These are phyloP conservation scores for Colletotrichum phormii DNA, from an alignment of 2,329 filamentous ascomycete genomes.

Conservation along the genomic window DNA sequence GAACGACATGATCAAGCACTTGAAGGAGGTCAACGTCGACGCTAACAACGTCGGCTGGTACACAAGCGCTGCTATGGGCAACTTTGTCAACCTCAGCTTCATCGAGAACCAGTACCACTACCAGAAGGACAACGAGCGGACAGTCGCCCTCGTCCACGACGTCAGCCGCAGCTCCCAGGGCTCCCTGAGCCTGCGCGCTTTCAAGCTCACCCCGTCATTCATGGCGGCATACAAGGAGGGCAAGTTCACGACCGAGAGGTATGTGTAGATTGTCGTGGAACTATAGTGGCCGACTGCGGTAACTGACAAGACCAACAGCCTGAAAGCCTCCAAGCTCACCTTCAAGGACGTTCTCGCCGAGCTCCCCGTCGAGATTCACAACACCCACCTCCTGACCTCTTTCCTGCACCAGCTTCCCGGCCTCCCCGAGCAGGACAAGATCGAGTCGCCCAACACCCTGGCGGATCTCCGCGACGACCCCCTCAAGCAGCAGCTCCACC, in stretches of 20 bases:
- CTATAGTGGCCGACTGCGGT: background rate
- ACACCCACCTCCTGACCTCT: slow-evolving; percentile 95
- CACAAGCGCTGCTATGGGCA: slow-evolving; percentile 98
- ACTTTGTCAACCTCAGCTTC: slow-evolving; percentile 94
- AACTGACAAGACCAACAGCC: slow-evolving; percentile 60
- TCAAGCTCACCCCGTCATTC: slow-evolving; percentile 88
- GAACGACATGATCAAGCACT: slow-evolving; percentile 95
- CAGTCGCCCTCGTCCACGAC: slow-evolving; percentile 92
- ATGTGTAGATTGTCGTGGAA: slow-evolving; percentile 40
- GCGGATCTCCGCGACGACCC: slow-evolving; percentile 79
- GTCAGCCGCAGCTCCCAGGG: slow-evolving; percentile 95
- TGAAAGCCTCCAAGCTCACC: slow-evolving; percentile 93
- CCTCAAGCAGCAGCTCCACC: slow-evolving; percentile 76
- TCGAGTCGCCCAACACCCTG: slow-evolving; percentile 82
- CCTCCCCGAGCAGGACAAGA: slow-evolving; percentile 71
- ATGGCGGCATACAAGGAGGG: slow-evolving; percentile 94
- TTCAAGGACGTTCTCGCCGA: slow-evolving; percentile 96
- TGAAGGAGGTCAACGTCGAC: slow-evolving; percentile 98
- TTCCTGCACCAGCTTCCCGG: slow-evolving; percentile 93
- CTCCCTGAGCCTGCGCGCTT: slow-evolving; percentile 88
- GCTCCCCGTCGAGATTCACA: slow-evolving; percentile 90
- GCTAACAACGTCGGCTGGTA: slow-evolving; percentile 99
- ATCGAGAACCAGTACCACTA: slow-evolving; percentile 99
- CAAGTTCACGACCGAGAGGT: slow-evolving; percentile 98
- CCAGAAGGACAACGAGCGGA: slow-evolving; percentile 93